Conservation (phyloP, 2,329 filamentous ascomycete species). For the Cytospora piceicola region DNA sequence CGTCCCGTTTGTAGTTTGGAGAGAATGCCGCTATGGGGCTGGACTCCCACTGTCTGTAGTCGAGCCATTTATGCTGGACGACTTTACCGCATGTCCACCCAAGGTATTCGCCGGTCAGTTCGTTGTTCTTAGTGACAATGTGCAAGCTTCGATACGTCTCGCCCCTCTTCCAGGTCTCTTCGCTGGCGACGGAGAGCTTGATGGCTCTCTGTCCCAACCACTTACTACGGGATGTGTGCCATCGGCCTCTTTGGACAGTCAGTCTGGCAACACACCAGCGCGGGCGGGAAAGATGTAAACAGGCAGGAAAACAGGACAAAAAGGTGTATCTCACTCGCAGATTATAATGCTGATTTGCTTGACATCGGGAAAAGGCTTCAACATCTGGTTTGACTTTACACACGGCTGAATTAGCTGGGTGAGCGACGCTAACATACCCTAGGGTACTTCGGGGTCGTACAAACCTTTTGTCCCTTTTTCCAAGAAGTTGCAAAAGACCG, state of each 20-base stretch:
- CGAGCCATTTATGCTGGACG: not conserved
- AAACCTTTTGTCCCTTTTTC: constrained; percentile 5
- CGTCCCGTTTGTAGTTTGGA: too few relatives aligned
- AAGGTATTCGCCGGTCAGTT: not conserved
- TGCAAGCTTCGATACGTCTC: not conserved
- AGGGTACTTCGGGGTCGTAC: not conserved
- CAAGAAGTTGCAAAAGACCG: constrained; percentile 1
- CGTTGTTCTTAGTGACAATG: constrained; percentile 3
- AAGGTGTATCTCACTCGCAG: not conserved
- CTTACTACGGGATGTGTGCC: not conserved
- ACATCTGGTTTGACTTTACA: not conserved
- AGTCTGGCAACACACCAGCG: not conserved
- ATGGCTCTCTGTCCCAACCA: not conserved
- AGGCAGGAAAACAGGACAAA: not conserved
- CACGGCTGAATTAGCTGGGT: not conserved
- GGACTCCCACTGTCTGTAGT: not conserved
- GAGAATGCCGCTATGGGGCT: not conserved
- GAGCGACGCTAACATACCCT: not conserved
- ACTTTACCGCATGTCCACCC: constrained; percentile 4
- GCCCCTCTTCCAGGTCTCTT: constrained; percentile 9
- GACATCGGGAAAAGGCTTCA: not conserved
- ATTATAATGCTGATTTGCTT: not conserved
- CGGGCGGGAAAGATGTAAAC: not conserved
- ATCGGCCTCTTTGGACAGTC: not conserved
- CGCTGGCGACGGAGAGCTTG: not conserved